Conservation (phyloP, 164 flowering plant species). For the Macadamia integrifolia region DNA sequence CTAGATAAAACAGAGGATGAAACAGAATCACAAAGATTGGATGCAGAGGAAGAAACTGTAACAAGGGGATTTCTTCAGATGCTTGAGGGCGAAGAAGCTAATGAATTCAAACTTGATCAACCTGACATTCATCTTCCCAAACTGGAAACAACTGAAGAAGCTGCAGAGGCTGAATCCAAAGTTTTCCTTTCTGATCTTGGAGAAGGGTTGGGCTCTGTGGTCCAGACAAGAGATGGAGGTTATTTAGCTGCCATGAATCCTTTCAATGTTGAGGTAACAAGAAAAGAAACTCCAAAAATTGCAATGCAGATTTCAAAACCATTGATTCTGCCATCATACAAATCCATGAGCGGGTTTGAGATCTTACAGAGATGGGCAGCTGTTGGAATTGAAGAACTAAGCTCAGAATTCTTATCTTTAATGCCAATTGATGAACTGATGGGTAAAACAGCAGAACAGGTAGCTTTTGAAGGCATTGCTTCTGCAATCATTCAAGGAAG, state of each 20-base stretch:
- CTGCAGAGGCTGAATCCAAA: constrained; percentile 30
- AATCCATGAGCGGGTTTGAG: constrained; percentile 53
- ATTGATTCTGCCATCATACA: constrained; percentile 37
- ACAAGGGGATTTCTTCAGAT: constrained; percentile 82
- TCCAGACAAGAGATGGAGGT: constrained; percentile 91
- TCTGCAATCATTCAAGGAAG: constrained; percentile 82
- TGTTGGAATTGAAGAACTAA: constrained; percentile 53
- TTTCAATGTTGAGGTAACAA: constrained; percentile 34
- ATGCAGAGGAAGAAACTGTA: constrained; percentile 86
- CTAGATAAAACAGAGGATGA: constrained; percentile 36
- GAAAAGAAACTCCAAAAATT: constrained; percentile 77
- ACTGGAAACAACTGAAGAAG: constrained; percentile 26
- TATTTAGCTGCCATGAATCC: constrained; percentile 81
- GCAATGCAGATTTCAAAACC: constrained; percentile 89
- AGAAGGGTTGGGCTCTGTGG: constrained; percentile 76
- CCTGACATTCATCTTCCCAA: constrained; percentile 23
- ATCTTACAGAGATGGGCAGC: constrained; percentile 68
- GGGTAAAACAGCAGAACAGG: constrained; percentile 88
- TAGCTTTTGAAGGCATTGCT: constrained; percentile 95
- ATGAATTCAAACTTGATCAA: constrained; percentile 18
- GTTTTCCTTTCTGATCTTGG: constrained; percentile 73
- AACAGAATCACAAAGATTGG: constrained; percentile 47
- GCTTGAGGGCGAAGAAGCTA: constrained; percentile 68
- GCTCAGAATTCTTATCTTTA: constrained; percentile 41
- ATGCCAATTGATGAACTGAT: constrained; percentile 74